phyloP scores from a whole-genome alignment of 2,329 filamentous ascomycete genomes.

The Arthrocladium fulminans region DNA sequence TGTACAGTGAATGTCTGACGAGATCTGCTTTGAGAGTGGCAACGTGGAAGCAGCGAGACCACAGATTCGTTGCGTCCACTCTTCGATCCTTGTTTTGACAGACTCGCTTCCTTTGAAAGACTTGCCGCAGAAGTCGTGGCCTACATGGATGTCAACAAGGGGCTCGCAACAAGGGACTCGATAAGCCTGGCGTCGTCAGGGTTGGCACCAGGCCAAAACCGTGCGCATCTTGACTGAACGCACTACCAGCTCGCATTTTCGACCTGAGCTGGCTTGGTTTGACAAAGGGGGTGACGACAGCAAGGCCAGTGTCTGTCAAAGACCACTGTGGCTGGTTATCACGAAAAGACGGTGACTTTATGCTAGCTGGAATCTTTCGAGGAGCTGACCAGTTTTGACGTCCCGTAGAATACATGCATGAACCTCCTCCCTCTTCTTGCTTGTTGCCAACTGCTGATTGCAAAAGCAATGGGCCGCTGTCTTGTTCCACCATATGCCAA shows the following conservation, averaged over 20 bases:
- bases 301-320: not conserved
- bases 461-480: not conserved
- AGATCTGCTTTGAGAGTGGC: not conserved
- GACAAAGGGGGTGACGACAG: not conserved
- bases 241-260: slow-evolving; percentile 14
- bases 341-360: not conserved
- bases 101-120: slow-evolving; percentile 2
- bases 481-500: not conserved
- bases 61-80: slow-evolving; percentile 1
- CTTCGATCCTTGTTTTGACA: not conserved
- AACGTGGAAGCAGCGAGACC: not conserved
- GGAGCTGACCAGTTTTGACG: not conserved
- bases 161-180: too few species aligned
- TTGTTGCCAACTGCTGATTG: not conserved
- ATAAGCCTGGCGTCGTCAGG: slow-evolving; percentile 1
- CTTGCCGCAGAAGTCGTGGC: not conserved
- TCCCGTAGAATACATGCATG: slow-evolving; percentile 2
- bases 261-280: not conserved
- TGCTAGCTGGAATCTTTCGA: not conserved
- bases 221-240: slow-evolving; percentile 18
- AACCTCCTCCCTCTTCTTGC: not conserved
- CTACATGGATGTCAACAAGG: not conserved
- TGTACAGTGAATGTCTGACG: not conserved
- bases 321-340: not conserved
- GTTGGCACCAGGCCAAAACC: slow-evolving; percentile 13